phyloP scores from a whole-genome alignment of 306 rosid genomes.

The Neltuma alba region DNA sequence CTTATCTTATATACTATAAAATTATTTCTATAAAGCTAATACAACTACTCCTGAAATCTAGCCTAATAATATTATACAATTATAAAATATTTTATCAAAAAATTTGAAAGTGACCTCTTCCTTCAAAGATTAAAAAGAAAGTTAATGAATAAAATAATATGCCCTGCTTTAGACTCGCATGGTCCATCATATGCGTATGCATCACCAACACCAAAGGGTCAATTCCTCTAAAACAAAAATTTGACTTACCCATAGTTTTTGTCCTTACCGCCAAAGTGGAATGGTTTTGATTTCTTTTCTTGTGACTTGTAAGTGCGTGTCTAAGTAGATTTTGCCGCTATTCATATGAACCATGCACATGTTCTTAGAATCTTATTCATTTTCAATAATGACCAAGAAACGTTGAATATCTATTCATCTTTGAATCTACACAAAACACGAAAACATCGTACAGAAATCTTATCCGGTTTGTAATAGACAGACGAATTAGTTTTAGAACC shows the following conservation, averaged over 20 bases:
- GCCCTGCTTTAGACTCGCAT: neutral
- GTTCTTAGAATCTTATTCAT: neutral
- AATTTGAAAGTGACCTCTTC: too few species aligned
- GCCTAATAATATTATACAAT: too few species aligned
- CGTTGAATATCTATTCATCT: neutral
- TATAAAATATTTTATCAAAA: neutral
- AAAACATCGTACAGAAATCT: neutral
- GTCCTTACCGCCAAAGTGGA: neutral
- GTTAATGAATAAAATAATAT: conserved; percentile 15
- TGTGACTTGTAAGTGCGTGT: neutral
- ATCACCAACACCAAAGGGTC: neutral
- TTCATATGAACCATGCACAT: neutral
- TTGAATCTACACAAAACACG: neutral
- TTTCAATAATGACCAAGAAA: conserved; percentile 8
- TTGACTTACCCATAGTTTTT: neutral
- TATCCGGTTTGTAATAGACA: neutral
- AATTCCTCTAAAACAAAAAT: neutral
- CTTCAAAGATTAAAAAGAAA: neutral
- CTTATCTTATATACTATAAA: too few species aligned
- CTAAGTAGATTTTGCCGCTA: neutral
- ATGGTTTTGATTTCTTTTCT: neutral
- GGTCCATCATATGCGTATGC: neutral
- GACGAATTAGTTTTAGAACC: neutral
- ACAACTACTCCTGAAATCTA: too few species aligned
- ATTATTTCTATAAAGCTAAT: too few species aligned